A percentile compares a stretch with the other conserved stretches of the same genome.
Conservation (phyloP, 2,329 filamentous ascomycete species). For the Nemania sp. region DNA sequence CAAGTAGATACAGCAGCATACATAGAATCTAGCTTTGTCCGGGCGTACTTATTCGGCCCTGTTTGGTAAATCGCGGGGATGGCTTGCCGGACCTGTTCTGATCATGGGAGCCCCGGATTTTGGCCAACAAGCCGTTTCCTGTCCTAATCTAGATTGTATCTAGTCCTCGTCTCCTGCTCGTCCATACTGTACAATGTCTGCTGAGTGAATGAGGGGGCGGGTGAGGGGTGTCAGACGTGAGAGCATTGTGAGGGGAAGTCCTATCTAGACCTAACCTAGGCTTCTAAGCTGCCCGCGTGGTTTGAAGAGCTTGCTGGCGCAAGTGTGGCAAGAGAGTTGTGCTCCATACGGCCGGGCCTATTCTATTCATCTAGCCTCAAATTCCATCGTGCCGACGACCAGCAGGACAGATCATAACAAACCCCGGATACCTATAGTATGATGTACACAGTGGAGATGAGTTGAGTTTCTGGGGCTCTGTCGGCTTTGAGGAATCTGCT, state of each 20-base stretch:
- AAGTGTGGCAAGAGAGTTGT: constrained; percentile 4
- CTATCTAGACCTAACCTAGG: neutral
- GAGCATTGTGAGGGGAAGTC: constrained; percentile 29
- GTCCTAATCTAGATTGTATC: constrained; percentile 8
- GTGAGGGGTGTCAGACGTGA: constrained; percentile 17
- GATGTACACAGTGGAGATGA: constrained; percentile 6
- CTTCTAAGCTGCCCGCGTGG: constrained; percentile 28
- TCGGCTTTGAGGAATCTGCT: neutral
- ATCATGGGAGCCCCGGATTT: constrained; percentile 30
- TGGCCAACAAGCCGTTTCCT: constrained; percentile 4
- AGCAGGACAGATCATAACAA: constrained; percentile 9
- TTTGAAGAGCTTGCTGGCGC: constrained; percentile 18
- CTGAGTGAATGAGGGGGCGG: constrained; percentile 2
- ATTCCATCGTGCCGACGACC: constrained; percentile 22
- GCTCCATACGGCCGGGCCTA: constrained; percentile 14
- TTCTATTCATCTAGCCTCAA: neutral
- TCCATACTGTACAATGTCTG: no score
- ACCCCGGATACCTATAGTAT: neutral
- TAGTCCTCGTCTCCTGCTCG: constrained; percentile 9
- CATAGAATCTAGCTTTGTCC: neutral
- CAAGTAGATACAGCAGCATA: neutral
- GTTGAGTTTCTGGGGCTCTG: constrained; percentile 2
- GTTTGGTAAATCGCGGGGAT: constrained; percentile 5
- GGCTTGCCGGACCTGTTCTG: neutral
- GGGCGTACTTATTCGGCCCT: neutral